Percentiles rank a stretch among this genome's conserved stretches.
phyloP scores from a whole-genome alignment of 805 yeast genomes.

The Yarrowia sp. region DNA sequence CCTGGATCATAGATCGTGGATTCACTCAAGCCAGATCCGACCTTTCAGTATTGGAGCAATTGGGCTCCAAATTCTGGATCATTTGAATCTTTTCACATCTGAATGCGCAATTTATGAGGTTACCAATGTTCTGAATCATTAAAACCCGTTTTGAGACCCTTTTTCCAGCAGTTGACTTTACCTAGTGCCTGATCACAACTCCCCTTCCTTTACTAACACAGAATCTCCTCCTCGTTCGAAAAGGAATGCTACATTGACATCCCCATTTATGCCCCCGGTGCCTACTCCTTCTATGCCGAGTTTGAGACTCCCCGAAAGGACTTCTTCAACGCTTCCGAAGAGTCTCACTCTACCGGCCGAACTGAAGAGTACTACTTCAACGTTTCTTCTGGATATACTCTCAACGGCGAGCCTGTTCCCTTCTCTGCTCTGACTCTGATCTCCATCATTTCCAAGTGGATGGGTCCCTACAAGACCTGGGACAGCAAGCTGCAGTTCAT shows the following conservation, averaged over 20 bases:
- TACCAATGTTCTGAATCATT: no score
- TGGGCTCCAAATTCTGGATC: no score
- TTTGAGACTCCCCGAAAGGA: conserved; percentile 53
- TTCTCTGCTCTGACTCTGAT: conserved; percentile 82
- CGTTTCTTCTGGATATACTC: conserved; percentile 75
- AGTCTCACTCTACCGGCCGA: background rate
- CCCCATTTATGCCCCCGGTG: conserved; percentile 73
- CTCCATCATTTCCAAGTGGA: conserved; percentile 89
- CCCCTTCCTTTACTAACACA: conserved; percentile 48
- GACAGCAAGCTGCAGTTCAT: conserved; percentile 65
- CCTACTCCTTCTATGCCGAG: conserved; percentile 74
- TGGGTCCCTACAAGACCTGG: conserved; percentile 77
- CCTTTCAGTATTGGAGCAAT: no score
- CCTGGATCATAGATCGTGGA: no score
- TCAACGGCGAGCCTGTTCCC: conserved; percentile 61
- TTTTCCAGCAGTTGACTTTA: no score
- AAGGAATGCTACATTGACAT: conserved; percentile 67
- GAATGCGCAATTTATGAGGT: no score
- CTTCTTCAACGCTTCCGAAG: conserved; percentile 41
- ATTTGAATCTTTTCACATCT: no score
- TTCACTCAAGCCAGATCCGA: no score
- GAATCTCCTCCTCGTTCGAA: conserved; percentile 61
- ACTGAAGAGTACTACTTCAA: conserved; percentile 62
- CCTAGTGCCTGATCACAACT: no score
- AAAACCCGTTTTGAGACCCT: no score